phyloP scores from a whole-genome alignment of 768 basidiomycete genomes.

The Krasilnikovozyma curviuscula region DNA sequence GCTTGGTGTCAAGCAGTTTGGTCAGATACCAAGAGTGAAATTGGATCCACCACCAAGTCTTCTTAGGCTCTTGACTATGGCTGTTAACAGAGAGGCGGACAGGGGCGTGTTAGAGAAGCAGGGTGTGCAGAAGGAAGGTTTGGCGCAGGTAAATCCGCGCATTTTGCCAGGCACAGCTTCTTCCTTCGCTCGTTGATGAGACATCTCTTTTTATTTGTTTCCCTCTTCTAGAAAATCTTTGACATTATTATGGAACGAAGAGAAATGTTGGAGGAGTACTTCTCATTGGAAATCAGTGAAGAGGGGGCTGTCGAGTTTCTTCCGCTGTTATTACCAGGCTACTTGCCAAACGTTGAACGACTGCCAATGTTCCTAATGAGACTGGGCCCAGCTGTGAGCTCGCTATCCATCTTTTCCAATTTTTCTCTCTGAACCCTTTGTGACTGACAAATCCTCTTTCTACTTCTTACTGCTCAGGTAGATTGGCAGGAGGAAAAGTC shows the following conservation, averaged over 20 bases:
- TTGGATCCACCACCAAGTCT: constrained; percentile 67
- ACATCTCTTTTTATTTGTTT: neutral
- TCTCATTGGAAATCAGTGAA: constrained; percentile 46
- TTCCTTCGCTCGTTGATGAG: neutral
- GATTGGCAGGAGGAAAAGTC: constrained; percentile 67
- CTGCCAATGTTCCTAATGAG: constrained; percentile 77
- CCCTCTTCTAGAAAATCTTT: constrained; percentile 12
- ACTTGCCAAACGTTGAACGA: constrained; percentile 76
- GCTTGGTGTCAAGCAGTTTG: constrained; percentile 76
- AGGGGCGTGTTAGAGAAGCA: constrained; percentile 27
- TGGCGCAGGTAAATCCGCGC: neutral
- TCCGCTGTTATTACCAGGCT: constrained; percentile 66
- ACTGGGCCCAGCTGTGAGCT: constrained; percentile 64
- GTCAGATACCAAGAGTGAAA: constrained; percentile 52
- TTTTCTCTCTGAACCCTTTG: neutral
- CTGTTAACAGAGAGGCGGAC: constrained; percentile 49
- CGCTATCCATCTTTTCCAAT: neutral
- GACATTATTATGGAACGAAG: constrained; percentile 28
- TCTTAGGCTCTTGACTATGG: constrained; percentile 50
- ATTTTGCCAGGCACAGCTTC: neutral
- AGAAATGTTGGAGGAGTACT: constrained; percentile 85
- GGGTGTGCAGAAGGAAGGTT: neutral
- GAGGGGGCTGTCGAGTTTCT: constrained; percentile 52
- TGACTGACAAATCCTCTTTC: neutral
- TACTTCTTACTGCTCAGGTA: constrained; percentile 37